Evolutionary conservation across 2,329 filamentous ascomycete genomes (phyloP).

Genomic region (Periconia macrospinosa): DNA sequence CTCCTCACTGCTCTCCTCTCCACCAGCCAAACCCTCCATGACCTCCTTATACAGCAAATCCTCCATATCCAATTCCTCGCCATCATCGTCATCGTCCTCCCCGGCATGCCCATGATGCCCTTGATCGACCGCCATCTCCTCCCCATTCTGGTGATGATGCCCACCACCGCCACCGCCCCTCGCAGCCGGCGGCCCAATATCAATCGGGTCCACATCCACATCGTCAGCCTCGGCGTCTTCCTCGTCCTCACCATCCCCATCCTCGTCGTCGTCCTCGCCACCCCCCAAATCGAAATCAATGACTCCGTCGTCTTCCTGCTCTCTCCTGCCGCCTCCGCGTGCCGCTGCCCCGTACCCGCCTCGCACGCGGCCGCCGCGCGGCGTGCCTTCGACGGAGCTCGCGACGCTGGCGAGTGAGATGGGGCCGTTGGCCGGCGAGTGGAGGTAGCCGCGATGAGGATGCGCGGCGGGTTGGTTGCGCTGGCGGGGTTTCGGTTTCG

Average conservation of each 20-base stretch:
- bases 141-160: too few species aligned
- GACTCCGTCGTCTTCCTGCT: slow-evolving; percentile 31
- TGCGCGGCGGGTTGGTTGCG: slow-evolving; percentile 7
- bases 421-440: slow-evolving; percentile 41
- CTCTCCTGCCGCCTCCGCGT: background rate
- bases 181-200: slow-evolving; percentile 35
- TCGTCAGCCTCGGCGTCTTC: slow-evolving; percentile 37
- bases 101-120: slow-evolving; percentile 6
- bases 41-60: slow-evolving; percentile 49
- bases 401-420: slow-evolving; percentile 49
- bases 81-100: slow-evolving; percentile 9
- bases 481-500: slow-evolving; percentile 15
- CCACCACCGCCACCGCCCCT: too few species aligned
- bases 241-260: slow-evolving; percentile 23
- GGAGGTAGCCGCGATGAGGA: slow-evolving; percentile 25
- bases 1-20: slow-evolving; percentile 45
- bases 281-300: slow-evolving; percentile 40
- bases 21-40: slow-evolving; percentile 43
- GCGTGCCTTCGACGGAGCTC: slow-evolving; percentile 36
- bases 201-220: slow-evolving; percentile 36
- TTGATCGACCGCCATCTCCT: slow-evolving; percentile 11
- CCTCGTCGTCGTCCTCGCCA: slow-evolving; percentile 30
- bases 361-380: slow-evolving; percentile 13
- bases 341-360: background rate
- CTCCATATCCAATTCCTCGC: slow-evolving; percentile 39